Base-by-base conservation (phyloP, 1,284 basidiomycete genomes). In the Cryptococcus sp. region DNA sequence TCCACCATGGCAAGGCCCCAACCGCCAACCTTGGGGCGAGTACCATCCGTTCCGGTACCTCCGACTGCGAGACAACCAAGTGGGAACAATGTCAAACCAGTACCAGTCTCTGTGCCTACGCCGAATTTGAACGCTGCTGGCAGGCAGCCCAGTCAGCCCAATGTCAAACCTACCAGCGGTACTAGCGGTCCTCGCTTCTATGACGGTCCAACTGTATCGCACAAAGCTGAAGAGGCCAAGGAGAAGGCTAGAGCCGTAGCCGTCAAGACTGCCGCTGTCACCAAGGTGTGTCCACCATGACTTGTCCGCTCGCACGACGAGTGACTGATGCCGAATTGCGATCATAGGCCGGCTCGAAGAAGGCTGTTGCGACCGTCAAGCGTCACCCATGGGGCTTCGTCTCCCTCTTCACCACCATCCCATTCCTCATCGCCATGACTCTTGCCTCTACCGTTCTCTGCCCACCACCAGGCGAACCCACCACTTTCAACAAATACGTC, bases 401-500 rank as follows among this genome's bases (percentile, higher is more conserved):
- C 30, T 69, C 70, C 19, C 52, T 77, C 39, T 40, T 76, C 57
- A 65, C 68, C 17, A 67, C 73, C 17, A 40, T 76, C 22, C 76
- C 76, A 20, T 58, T 74, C 60, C 58, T 77, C 49, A 43, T 77
- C 43, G 51, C 68, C 55, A 58, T 71, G 40, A 75, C 74, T 1
- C 67, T 76, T 39, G 66, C 71, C 53, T 77, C 76, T 5, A 75
- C 71, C 20, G 66, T 77, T 39, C 50, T 74, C 39, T 77, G 76
- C 57, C 76, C 76, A 5, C 73, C 69, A 8, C 68, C 72, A 0
- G 47, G 55, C 1, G 16, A 57, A 3, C 57, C 63, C 8, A 68
- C 68, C 6, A 57, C 61, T 15, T 50, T 75, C 39, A 69, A 70
- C n/a, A 57, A 50, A 50, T 66, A 66, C 48, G 62, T 73, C 20